Evolutionary conservation across 1,284 basidiomycete species (phyloP).

Genomic region (Cutaneotrichosporon cavernicola): DNA sequence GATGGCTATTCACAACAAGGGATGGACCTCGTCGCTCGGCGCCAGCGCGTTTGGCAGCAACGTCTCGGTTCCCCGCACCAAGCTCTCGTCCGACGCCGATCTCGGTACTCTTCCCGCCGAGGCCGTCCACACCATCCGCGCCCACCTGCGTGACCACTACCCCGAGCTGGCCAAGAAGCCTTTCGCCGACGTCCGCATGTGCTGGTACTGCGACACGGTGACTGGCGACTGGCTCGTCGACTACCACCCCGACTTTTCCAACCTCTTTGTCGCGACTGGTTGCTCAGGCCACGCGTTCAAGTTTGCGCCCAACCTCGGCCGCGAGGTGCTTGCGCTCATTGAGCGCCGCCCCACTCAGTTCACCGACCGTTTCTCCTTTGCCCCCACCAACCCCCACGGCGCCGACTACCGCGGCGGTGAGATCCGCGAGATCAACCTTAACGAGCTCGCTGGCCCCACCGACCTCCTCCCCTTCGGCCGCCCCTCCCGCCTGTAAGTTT

Average conservation of each 20-base stretch:
- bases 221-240: slow-evolving; percentile 57
- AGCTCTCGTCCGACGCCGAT: slow-evolving; percentile 47
- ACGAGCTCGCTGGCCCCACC: slow-evolving; percentile 13
- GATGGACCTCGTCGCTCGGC: slow-evolving; percentile 33
- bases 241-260: slow-evolving; percentile 50
- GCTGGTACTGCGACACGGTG: slow-evolving; percentile 55
- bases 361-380: slow-evolving; percentile 59
- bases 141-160: slow-evolving; percentile 40
- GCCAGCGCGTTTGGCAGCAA: slow-evolving; percentile 29
- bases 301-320: slow-evolving; percentile 81
- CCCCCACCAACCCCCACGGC: slow-evolving; percentile 26
- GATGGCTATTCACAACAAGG: slow-evolving; percentile 55
- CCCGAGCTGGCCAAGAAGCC: slow-evolving; percentile 50
- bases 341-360: slow-evolving; percentile 58
- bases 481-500: slow-evolving; percentile 16
- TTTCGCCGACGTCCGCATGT: slow-evolving; percentile 47
- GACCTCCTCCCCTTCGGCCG: slow-evolving; percentile 21
- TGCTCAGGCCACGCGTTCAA: slow-evolving; percentile 57
- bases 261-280: slow-evolving; percentile 55
- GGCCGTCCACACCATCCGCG: slow-evolving; percentile 36
- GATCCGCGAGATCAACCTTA: slow-evolving; percentile 30
- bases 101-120: slow-evolving; percentile 46
- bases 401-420: slow-evolving; percentile 43
- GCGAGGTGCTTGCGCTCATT: slow-evolving; percentile 68
- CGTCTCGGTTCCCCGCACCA: slow-evolving; percentile 50